Evolutionary conservation across 2,329 filamentous ascomycete species (phyloP), one percentile per base, ranked within the genome.

Genomic region (Fusarium newnesense): DNA sequence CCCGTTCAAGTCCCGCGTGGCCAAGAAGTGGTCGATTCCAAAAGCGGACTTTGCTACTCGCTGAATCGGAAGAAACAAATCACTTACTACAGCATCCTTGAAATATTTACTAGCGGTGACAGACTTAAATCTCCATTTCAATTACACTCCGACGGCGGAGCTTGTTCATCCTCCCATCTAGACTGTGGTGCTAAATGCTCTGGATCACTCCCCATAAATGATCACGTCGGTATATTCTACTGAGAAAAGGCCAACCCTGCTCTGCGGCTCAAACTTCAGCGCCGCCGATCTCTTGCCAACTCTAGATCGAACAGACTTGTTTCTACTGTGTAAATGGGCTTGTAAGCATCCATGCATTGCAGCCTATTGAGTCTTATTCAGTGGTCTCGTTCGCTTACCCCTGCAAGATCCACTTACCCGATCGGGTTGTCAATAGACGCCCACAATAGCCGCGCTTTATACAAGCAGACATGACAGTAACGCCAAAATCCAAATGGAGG

Each of bases 381-480:
- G 37, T 44, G 26, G 32, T 28, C 47, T 69, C 53, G 50, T 43
- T 69, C 60, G 47, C 37, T 21, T 36, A 52, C 64, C 68, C 72
- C 64, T 62, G 57, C 50, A 39, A 13, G 7, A 10, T 37, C 44
- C 40, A 61, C 67, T 72, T 71, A 57, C 79, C 80, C 67, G 67
- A 80, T 82, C 69, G 79, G 80, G 74, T 39, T 66, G 47, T 81
- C 78, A 82, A 82, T 82, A 82, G 78, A 78, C 66, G 67, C 66
- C 70, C 62, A 80, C 76, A 81, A 81, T 80, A 80, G 60, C 75
- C 69, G 74, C 54, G 56, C 42, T 59, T 46, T 71, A 73, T 73
- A 73, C 53, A 67, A 56, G 30, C 47, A 47, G 39, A 44, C 63
- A 53, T 59, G 46, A 64, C 64, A 47, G 54, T 54, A 60, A 59